Conservation (phyloP, 1,139 yeast genomes). For the Suhomyces anneliseae region DNA sequence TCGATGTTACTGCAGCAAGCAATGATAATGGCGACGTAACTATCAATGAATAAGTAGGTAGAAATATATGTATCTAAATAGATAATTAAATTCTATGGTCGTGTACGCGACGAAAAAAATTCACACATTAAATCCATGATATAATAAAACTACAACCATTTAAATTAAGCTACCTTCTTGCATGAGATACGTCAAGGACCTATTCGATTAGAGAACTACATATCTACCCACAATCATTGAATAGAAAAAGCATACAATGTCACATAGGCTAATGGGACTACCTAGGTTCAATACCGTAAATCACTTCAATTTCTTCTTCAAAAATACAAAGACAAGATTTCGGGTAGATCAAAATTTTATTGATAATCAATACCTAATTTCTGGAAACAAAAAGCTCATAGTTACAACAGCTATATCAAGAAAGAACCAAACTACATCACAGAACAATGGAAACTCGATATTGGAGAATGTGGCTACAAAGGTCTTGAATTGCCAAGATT, state of each 20-base stretch:
- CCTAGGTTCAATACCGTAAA: slow-evolving; percentile 32
- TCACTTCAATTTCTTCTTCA: slow-evolving; percentile 42
- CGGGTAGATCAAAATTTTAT: slow-evolving; percentile 36
- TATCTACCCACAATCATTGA: too few relatives aligned
- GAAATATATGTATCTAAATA: neutral
- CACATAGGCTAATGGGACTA: slow-evolving; percentile 22
- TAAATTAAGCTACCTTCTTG: neutral
- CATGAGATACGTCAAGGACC: neutral
- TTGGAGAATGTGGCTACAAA: slow-evolving; percentile 35
- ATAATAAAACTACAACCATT: neutral
- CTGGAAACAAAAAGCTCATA: slow-evolving; percentile 6
- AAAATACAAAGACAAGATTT: slow-evolving; percentile 36
- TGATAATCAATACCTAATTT: slow-evolving; percentile 30
- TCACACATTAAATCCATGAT: neutral
- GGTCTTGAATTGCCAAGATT: slow-evolving; percentile 42
- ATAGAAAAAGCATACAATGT: slow-evolving; percentile 15
- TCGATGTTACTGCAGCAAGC: neutral
- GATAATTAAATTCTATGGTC: neutral
- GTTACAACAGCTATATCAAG: neutral
- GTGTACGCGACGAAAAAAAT: slow-evolving; percentile 4
- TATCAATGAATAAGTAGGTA: neutral
- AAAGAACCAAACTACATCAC: neutral
- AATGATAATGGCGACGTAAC: neutral
- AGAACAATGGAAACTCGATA: slow-evolving; percentile 10
- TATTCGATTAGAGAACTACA: too few relatives aligned